phyloP scores from a whole-genome alignment of 2,329 filamentous ascomycete genomes.

The Penicillium decumbens region DNA sequence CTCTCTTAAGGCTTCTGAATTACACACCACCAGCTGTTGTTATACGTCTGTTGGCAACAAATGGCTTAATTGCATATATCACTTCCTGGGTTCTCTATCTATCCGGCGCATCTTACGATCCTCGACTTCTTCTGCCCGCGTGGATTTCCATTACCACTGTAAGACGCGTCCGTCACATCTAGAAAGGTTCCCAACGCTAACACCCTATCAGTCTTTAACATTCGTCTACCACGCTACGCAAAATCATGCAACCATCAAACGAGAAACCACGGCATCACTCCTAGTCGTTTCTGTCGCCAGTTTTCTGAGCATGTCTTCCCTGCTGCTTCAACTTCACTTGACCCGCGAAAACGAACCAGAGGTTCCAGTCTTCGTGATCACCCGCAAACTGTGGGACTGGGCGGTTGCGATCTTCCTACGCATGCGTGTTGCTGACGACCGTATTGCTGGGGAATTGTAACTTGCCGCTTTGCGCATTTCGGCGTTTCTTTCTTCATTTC shows the following conservation, averaged over 20 bases:
- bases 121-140: slow-evolving; percentile 66
- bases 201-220: slow-evolving; percentile 58
- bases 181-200: slow-evolving; percentile 4
- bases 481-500: not conserved
- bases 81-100: slow-evolving; percentile 68
- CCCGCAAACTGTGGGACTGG: slow-evolving; percentile 41
- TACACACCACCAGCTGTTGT: slow-evolving; percentile 75
- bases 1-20: slow-evolving; percentile 65
- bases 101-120: slow-evolving; percentile 65
- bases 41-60: slow-evolving; percentile 71
- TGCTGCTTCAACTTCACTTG: slow-evolving; percentile 64
- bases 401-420: slow-evolving; percentile 32
- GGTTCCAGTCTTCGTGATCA: slow-evolving; percentile 54
- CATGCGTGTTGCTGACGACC: slow-evolving; percentile 33
- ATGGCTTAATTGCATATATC: slow-evolving; percentile 68
- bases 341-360: slow-evolving; percentile 58
- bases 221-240: slow-evolving; percentile 72
- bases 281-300: slow-evolving; percentile 71
- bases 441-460: slow-evolving; percentile 24
- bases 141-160: slow-evolving; percentile 76
- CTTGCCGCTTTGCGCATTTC: not conserved
- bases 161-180: slow-evolving; percentile 21
- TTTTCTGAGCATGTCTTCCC: slow-evolving; percentile 68
- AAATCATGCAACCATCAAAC: slow-evolving; percentile 72
- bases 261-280: slow-evolving; percentile 72